Base-by-base conservation (phyloP, 2,329 filamentous ascomycete species). In the Kalaharituber pfeilii region DNA sequence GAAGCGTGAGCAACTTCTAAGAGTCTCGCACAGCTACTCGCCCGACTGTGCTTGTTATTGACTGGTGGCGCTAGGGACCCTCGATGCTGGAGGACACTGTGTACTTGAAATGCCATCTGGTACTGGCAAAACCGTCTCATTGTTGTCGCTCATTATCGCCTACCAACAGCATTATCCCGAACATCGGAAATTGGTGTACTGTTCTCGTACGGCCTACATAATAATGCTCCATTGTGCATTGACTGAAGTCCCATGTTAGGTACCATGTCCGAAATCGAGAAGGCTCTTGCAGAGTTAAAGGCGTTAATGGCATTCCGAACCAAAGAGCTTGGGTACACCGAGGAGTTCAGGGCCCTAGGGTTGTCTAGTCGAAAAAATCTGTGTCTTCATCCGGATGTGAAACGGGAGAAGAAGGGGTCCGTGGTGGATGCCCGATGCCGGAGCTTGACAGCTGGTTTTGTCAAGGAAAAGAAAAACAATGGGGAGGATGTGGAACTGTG, bases 221-320 rank as follows among this genome's bases (percentile, higher is more conserved):
- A 39, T 39, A 39, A n/a, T 24, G 33, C 33, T 39, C 33, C 7
- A 36, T n/a, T n/a, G n/a, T n/a, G 20, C 33, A 39, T 39, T 39
- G 33, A n/a, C 33, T 39, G 20, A 39, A 18, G 4, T 52, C 42
- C 26, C 24, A 28, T 44, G 8, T 25, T 50, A 80, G 77, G 77
- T 72, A 98, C 91, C 54, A 98, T 98, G 88, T 98, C 91, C 33
- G 91, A 98, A 71, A 98, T 98, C 65, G 91, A 98, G 67, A 98
- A 98, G 70, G 91, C 93, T 0, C 70, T 98, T 52, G 85, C 86
- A 8, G 91, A 98, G 69, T 68, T 98, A 63, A 87, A 91, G 67
- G 81, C 81, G 24, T 71, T 98, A 52, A 98, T 98, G 88, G 93
- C 93, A 66, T 96, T 94, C 66, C 83, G 91, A 15, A 73, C 86